A percentile compares a stretch with the other conserved stretches of the same genome.
Evolutionary conservation across 257 asterid genomes (phyloP).

Genomic region (Scutellaria baicalensis): DNA sequence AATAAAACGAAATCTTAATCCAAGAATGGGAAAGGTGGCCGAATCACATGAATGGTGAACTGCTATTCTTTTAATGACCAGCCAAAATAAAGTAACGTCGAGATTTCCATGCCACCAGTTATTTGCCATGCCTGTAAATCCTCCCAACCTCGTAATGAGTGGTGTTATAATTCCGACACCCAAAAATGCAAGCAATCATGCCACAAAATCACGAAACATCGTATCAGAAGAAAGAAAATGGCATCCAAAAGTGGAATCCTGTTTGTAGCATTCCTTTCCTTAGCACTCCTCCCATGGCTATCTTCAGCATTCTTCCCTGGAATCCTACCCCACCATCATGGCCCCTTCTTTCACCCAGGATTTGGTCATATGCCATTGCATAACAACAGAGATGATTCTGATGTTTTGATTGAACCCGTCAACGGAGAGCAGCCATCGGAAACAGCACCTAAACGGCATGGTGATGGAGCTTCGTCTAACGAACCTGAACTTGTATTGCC

Average conservation of each 20-base stretch:
- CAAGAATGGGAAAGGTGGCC: neutral
- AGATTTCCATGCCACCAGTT: neutral
- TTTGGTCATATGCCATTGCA: no score
- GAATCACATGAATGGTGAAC: neutral
- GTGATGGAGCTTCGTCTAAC: no score
- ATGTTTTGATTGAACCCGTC: no score
- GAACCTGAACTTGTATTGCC: neutral
- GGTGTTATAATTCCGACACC: slow-evolving; percentile 1
- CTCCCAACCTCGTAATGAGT: slow-evolving; percentile 14
- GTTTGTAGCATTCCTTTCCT: slow-evolving; percentile 23
- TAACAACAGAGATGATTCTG: neutral
- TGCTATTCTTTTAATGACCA: neutral
- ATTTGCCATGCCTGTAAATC: slow-evolving; percentile 13
- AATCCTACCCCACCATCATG: neutral
- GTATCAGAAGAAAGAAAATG: slow-evolving; percentile 15
- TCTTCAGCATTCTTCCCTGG: slow-evolving; percentile 20
- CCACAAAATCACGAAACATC: neutral
- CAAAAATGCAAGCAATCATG: neutral
- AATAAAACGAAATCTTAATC: no score
- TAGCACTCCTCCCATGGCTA: slow-evolving; percentile 30
- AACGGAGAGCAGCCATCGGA: no score
- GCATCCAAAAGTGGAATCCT: slow-evolving; percentile 34
- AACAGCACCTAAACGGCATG: neutral
- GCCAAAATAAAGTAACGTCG: slow-evolving; percentile 1
- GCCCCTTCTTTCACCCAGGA: neutral